Conservation (phyloP, 129 eudicot species). For the Mikania micrantha region DNA sequence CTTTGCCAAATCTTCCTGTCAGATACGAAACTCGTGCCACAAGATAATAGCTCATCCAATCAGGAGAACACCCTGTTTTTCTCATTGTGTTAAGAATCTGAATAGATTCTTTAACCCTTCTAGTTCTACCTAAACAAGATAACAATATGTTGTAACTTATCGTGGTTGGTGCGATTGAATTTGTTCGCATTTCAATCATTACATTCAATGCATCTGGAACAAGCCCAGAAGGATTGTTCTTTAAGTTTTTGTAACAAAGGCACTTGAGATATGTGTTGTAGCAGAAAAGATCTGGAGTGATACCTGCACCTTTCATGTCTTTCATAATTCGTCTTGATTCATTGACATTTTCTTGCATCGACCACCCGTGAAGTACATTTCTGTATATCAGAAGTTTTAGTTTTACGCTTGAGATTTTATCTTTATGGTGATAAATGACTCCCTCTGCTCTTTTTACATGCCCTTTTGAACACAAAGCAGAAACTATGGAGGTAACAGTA, state of each 20-base stretch:
- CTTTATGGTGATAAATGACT: constrained; percentile 49
- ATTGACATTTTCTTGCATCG: constrained; percentile 40
- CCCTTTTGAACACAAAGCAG: constrained; percentile 57
- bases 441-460: constrained; percentile 61
- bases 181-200: constrained; percentile 54
- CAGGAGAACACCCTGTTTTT: constrained; percentile 43
- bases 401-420: constrained; percentile 36
- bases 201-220: constrained; percentile 59
- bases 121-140: constrained; percentile 47
- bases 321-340: constrained; percentile 49
- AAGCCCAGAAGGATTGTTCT: constrained; percentile 56
- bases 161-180: constrained; percentile 34
- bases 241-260: constrained; percentile 44
- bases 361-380: constrained; percentile 55
- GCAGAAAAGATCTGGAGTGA: constrained; percentile 46
- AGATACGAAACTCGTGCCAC: constrained; percentile 52
- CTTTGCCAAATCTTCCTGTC: constrained; percentile 61
- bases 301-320: constrained; percentile 50
- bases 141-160: constrained; percentile 45
- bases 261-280: constrained; percentile 50
- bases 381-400: constrained; percentile 45
- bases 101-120: constrained; percentile 63
- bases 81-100: constrained; percentile 41
- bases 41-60: constrained; percentile 63
- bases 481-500: constrained; percentile 39